Conservation (phyloP, 805 yeast species). For the Clavispora santaluciae region DNA sequence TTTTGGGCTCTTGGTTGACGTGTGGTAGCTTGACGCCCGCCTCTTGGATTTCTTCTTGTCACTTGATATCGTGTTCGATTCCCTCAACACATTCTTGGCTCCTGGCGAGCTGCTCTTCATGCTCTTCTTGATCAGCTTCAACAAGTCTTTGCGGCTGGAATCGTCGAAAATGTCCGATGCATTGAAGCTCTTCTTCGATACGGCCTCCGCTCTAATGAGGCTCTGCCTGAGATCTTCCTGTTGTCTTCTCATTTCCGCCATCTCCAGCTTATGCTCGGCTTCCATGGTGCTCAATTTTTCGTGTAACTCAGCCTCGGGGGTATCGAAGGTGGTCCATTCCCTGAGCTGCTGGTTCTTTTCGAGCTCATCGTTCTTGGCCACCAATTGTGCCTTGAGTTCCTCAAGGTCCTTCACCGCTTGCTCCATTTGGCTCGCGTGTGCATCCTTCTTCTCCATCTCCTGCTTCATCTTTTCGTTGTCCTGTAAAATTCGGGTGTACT, state of each 20-base stretch:
- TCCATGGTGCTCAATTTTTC: neutral
- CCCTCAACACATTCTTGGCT: constrained; percentile 1
- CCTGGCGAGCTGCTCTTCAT: neutral
- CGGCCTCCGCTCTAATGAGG: neutral
- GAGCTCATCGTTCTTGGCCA: neutral
- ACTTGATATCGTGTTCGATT: neutral
- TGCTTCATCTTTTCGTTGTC: constrained; percentile 1
- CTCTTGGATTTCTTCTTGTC: constrained; percentile 4
- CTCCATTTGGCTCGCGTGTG: too few species aligned
- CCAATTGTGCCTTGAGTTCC: neutral
- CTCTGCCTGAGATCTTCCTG: neutral
- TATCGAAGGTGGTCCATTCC: neutral
- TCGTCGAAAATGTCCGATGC: constrained; percentile 12
- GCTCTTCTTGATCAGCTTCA: constrained; percentile 5
- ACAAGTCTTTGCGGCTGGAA: constrained; percentile 7
- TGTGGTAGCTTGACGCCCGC: neutral
- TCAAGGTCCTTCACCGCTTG: neutral
- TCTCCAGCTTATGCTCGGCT: neutral
- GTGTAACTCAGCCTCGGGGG: neutral
- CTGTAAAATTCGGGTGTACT: neutral
- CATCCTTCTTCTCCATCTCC: neutral
- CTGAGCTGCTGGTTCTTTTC: neutral
- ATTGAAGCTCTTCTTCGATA: neutral
- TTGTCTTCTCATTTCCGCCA: neutral
- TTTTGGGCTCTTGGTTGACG: constrained; percentile 2